Conservation (phyloP, 331 rosid genomes). For the Rhamnella rubrinervis region DNA sequence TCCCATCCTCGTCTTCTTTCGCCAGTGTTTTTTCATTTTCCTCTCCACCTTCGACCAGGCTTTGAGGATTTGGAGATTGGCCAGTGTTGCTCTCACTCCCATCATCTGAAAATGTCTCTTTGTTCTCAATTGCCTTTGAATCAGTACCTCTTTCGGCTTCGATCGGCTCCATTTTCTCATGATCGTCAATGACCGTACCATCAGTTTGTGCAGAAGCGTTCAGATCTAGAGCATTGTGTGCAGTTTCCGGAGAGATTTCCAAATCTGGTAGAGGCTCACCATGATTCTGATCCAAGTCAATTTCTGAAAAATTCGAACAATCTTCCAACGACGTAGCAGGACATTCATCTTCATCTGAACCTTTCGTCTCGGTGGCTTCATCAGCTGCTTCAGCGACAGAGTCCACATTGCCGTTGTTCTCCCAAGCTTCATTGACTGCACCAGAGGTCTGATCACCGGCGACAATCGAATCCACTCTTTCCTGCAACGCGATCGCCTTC, state of each 20-base stretch:
- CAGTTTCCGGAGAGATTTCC: neutral
- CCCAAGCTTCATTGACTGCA: neutral
- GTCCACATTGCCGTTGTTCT: neutral
- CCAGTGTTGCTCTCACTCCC: slow-evolving; percentile 15
- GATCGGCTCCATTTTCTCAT: neutral
- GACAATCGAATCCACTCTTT: slow-evolving; percentile 45
- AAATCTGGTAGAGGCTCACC: slow-evolving; percentile 1
- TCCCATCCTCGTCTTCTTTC: slow-evolving; percentile 6
- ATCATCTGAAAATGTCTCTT: slow-evolving; percentile 12
- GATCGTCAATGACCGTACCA: neutral
- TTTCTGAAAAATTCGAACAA: neutral
- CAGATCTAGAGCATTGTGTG: neutral
- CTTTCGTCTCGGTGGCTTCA: neutral
- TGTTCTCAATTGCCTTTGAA: neutral
- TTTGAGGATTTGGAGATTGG: slow-evolving; percentile 2
- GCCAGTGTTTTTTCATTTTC: neutral
- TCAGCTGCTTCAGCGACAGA: neutral
- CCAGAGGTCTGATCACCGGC: slow-evolving; percentile 1
- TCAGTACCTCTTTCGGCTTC: neutral
- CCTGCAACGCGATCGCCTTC: slow-evolving; percentile 63
- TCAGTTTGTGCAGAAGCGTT: neutral
- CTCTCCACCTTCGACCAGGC: slow-evolving; percentile 6
- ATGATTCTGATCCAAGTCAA: neutral
- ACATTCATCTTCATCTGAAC: neutral
- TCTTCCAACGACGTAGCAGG: neutral